phyloP scores from a whole-genome alignment of 2,329 filamentous ascomycete species.

The Allantophomopsis cytisporea region DNA sequence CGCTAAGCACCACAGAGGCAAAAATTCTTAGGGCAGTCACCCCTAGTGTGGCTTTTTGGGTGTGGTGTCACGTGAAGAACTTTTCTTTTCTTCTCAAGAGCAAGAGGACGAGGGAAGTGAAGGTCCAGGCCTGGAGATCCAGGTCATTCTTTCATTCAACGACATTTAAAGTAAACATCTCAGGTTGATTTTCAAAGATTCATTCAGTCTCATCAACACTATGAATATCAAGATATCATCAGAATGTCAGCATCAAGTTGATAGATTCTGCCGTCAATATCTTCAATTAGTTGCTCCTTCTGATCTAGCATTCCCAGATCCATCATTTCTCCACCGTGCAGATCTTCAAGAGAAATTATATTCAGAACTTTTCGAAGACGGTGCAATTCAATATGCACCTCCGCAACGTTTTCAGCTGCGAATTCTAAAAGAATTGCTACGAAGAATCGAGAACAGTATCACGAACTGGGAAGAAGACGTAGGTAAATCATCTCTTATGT shows the following conservation, averaged over 20 bases:
- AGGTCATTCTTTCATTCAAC: too few species aligned
- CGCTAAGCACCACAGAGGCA: slow-evolving; percentile 1
- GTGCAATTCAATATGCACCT: slow-evolving; percentile 39
- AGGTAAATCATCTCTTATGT: slow-evolving; percentile 25
- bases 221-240: slow-evolving; percentile 15
- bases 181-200: too few species aligned
- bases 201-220: background rate
- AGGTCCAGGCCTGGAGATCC: too few species aligned
- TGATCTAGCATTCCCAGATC: slow-evolving; percentile 48
- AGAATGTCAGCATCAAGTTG: slow-evolving; percentile 19
- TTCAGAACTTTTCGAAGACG: slow-evolving; percentile 48
- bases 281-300: slow-evolving; percentile 51
- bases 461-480: slow-evolving; percentile 80
- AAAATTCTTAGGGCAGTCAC: slow-evolving; percentile 2
- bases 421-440: slow-evolving; percentile 60
- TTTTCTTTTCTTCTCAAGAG: background rate
- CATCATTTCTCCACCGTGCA: slow-evolving; percentile 40
- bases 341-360: slow-evolving; percentile 55
- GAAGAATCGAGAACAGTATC: slow-evolving; percentile 59
- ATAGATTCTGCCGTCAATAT: slow-evolving; percentile 60
- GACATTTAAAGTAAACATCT: too few species aligned
- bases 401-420: slow-evolving; percentile 57
- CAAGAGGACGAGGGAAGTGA: too few species aligned
- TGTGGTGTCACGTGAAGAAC: slow-evolving; percentile 1
- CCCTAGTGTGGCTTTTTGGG: slow-evolving; percentile 1